Conservation (phyloP, 139 green algal species). For the Closterium sp. region DNA sequence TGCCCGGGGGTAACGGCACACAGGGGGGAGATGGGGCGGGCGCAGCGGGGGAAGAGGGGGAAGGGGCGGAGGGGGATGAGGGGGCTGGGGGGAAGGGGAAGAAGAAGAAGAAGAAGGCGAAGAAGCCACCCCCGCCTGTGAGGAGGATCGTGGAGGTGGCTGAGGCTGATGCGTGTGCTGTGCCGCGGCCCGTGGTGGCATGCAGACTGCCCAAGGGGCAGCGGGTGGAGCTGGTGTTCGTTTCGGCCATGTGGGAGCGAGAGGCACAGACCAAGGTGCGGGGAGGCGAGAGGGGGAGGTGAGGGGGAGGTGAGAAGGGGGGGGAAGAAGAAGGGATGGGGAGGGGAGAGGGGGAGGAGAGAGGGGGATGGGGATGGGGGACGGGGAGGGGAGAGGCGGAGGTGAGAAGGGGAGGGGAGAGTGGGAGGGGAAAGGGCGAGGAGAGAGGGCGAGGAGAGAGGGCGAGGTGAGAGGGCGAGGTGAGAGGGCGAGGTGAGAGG, state of each 20-base stretch:
- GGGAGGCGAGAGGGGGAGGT: not conserved
- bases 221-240: constrained; percentile 32
- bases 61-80: not conserved
- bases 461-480: too few species aligned
- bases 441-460: too few species aligned
- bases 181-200: constrained; percentile 4
- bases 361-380: too few species aligned
- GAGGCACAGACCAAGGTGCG: constrained; percentile 23
- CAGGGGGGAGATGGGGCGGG: not conserved
- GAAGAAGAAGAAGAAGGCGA: constrained; percentile 1
- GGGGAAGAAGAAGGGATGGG: not conserved
- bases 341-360: too few species aligned
- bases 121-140: too few species aligned
- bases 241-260: constrained; percentile 39
- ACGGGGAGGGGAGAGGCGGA: too few species aligned
- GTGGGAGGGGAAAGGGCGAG: too few species aligned
- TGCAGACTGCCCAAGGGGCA: constrained; percentile 16
- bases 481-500: too few species aligned
- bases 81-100: not conserved
- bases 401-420: too few species aligned
- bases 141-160: not conserved
- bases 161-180: not conserved
- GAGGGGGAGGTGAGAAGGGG: not conserved
- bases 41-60: not conserved
- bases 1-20: too few species aligned